Evolutionary conservation across 352 stramenopile species (phyloP).

Genomic region (Vaucheria bursata): DNA sequence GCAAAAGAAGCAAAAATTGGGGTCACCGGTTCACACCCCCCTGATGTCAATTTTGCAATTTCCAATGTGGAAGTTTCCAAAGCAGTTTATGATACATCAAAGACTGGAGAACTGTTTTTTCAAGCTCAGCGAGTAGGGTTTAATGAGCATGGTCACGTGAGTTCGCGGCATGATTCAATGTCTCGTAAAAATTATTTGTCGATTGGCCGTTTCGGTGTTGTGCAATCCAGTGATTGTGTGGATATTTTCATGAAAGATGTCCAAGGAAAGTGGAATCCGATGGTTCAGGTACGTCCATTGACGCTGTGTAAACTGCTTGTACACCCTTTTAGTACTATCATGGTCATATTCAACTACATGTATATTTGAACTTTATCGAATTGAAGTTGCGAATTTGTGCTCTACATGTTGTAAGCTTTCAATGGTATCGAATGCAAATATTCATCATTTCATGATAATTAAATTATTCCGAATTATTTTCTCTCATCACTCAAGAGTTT

Average conservation of each 20-base stretch:
- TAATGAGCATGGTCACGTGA: neutral
- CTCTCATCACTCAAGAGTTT: no score
- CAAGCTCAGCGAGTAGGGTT: neutral
- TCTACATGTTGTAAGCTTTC: no score
- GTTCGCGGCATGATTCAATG: neutral
- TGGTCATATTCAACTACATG: no score
- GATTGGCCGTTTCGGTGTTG: neutral
- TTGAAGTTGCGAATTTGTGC: no score
- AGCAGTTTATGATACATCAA: neutral
- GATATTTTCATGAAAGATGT: neutral
- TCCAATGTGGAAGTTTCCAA: neutral
- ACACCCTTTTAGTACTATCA: no score
- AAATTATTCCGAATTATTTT: no score
- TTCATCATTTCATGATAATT: no score
- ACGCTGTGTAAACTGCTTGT: no score
- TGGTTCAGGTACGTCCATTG: neutral
- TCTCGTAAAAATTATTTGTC: neutral
- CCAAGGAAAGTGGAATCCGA: neutral
- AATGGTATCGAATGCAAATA: no score
- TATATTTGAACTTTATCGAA: no score
- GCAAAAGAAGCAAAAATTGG: neutral
- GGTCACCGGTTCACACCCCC: neutral
- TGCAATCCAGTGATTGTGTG: neutral
- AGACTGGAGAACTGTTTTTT: neutral
- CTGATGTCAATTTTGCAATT: neutral